phyloP scores from a whole-genome alignment of 352 stramenopile species.

The Phytophthora citrophthora region DNA sequence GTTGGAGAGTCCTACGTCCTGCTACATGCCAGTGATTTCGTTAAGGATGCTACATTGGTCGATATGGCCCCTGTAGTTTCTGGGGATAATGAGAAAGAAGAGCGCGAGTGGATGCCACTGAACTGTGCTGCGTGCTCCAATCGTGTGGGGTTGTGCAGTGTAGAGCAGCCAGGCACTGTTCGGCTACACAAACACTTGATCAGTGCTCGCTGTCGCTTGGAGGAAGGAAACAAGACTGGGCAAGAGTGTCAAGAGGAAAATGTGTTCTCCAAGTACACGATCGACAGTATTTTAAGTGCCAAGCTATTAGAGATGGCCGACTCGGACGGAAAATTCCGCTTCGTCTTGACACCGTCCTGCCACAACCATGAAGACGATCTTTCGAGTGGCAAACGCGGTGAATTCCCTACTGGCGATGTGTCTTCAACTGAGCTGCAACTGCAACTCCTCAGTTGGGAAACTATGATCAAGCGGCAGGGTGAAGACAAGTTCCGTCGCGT shows the following conservation, averaged over 20 bases:
- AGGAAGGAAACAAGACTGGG: conserved; percentile 1
- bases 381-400: neutral
- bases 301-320: conserved; percentile 76
- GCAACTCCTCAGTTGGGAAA: conserved; percentile 80
- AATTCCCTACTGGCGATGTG: neutral
- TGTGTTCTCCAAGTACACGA: conserved; percentile 72
- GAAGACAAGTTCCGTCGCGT: conserved; percentile 52
- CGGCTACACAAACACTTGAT: conserved; percentile 72
- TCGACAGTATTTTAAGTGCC: conserved; percentile 73
- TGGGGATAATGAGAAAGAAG: conserved; percentile 31
- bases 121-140: conserved; percentile 49
- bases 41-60: conserved; percentile 10
- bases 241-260: conserved; percentile 25
- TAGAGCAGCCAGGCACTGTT: conserved; percentile 52
- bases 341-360: conserved; percentile 36
- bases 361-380: conserved; percentile 10
- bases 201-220: conserved; percentile 10
- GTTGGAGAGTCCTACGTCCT: conserved; percentile 74
- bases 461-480: conserved; percentile 48
- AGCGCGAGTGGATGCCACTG: conserved; percentile 45
- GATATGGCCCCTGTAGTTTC: conserved; percentile 4
- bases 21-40: conserved; percentile 58
- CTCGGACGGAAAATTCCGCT: conserved; percentile 78
- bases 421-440: conserved; percentile 30
- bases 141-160: conserved; percentile 43